Evolutionary conservation across 371 early-diverging fungal genomes (phyloP), one percentile per base, ranked within the genome.

Genomic region (Rhizopus delemar): DNA sequence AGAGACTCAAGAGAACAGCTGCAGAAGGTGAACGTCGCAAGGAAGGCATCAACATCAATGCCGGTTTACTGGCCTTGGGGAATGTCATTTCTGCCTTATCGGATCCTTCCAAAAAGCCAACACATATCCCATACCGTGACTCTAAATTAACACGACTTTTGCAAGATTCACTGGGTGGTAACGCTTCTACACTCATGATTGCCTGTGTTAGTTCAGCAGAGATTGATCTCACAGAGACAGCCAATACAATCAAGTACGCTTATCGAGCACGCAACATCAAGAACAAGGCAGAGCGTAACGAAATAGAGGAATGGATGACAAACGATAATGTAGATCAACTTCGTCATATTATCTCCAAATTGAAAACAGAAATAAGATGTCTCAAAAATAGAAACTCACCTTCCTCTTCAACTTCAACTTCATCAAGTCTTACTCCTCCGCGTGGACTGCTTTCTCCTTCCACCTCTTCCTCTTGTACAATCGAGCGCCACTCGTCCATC

Each of bases 21-120:
- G 96, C 98, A 3, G 88, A 88, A 45, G 99, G 99, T 15, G 96
- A 93, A 39, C 87, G 94, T 43, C 91, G 91, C 34, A 94, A 93
- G 74, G 99, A 99, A 76, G 96, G 97, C 33, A 99, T 99, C 61
- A 87, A 89, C 34, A 99, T 99, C 69, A 99, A 99, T 80, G 89
- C 92, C 12, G 99, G 99, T 8, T 83, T 99, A 6, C 79, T 98
- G 49, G 97, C 97, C 0, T 84, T 99, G 11, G 99, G 99, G 59
- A 99, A 99, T 71, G 99, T 99, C 12, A 99, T 99, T 45, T 93
- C 93, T 4, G 99, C 99, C 0, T 81, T 99, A n/a, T 62, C 67
- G 8, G 98, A 97, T 60, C 84, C 91, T 48, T 67, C 81, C 53
- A 75, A 71, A 53, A 60, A 62, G 8, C 66, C 80, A 13, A 73